Conservation (phyloP, 2,329 filamentous ascomycete species). For the Botrytis fragariae region DNA sequence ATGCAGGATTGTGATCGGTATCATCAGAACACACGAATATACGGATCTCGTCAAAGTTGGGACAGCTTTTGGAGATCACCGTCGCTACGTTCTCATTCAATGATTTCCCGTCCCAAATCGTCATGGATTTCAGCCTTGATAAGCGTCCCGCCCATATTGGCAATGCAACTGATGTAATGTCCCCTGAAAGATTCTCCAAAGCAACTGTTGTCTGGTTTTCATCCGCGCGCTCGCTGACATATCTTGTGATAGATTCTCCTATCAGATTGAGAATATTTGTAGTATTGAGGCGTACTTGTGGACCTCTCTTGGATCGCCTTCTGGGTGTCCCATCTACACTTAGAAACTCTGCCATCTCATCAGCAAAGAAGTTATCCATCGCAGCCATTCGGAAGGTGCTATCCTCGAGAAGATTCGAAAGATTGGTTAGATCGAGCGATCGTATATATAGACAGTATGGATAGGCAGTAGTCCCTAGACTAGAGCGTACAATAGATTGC, state of each 20-base stretch:
- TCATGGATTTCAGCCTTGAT: conserved; percentile 55
- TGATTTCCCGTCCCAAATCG: conserved; percentile 59
- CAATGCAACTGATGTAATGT: conserved; percentile 52
- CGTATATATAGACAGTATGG: conserved; percentile 70
- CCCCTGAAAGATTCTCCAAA: conserved; percentile 57
- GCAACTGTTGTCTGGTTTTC: conserved; percentile 47
- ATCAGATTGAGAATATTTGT: conserved; percentile 48
- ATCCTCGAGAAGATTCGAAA: conserved; percentile 58
- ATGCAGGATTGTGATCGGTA: conserved; percentile 54
- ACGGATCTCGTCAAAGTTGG: conserved; percentile 57
- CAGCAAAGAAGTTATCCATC: conserved; percentile 43
- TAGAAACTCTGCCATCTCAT: conserved; percentile 39
- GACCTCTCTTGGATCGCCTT: conserved; percentile 32
- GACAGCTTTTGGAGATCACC: conserved; percentile 57
- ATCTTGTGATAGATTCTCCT: conserved; percentile 55
- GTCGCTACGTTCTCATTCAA: conserved; percentile 54
- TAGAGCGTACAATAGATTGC: conserved; percentile 66
- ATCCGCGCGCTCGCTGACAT: conserved; percentile 42
- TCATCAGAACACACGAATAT: conserved; percentile 47
- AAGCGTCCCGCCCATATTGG: conserved; percentile 58
- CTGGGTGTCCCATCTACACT: conserved; percentile 37
- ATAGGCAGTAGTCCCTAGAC: conserved; percentile 58
- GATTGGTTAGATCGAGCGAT: conserved; percentile 60
- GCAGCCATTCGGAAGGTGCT: conserved; percentile 38
- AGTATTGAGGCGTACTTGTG: conserved; percentile 38